Base-by-base conservation (phyloP, 495 filamentous ascomycete species). In the Aspergillus homomorphus region DNA sequence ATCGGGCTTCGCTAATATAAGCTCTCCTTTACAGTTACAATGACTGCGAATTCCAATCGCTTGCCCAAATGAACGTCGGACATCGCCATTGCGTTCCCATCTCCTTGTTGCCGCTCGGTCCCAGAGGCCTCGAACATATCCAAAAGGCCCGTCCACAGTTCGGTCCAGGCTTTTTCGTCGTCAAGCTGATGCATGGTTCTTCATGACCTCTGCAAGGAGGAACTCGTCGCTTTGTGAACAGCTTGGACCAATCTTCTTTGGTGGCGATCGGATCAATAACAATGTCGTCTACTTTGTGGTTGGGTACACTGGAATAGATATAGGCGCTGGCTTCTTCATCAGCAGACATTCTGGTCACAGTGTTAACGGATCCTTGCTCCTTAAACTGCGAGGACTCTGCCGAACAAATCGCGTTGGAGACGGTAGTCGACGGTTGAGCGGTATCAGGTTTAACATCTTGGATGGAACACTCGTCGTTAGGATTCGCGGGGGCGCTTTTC, bases 81-180 rank as follows among this genome's bases (percentile, higher is more conserved):
- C 92, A 96, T 2, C 90, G 84, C 85, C 92, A 96, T 63, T 92
- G 77, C 0, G 90, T 91, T 1, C 87, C 87, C 45, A 75, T 84
- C 67, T 96, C 91, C 62, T 93, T 94, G 51, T 85, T 78, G 2
- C 92, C 92, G 3, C 86, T 87, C 1, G 92, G 92, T 0, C 92
- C 92, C 12, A 96, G 66, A 15, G 92, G 92, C 42, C 90, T 79
- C 1, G 87, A 66, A 66, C 92, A 96, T 56, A 93, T 89, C 83
- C 89, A 96, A 74, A 96, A 96, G 0, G 87, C 83, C 26, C 92
- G 76, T 14, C 92, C 92, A 59, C 83, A 82, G 63, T 98, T 98
- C 51, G 87, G 71, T 2, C 94, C 94, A 0, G 87, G 80, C 65
- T 97, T 98, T 74, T 91, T 96, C 7, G 91, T 95, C 8, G 84